Evolutionary conservation across 1,139 yeast genomes (phyloP).

Genomic region (Debaryomycetaceae sp.): DNA sequence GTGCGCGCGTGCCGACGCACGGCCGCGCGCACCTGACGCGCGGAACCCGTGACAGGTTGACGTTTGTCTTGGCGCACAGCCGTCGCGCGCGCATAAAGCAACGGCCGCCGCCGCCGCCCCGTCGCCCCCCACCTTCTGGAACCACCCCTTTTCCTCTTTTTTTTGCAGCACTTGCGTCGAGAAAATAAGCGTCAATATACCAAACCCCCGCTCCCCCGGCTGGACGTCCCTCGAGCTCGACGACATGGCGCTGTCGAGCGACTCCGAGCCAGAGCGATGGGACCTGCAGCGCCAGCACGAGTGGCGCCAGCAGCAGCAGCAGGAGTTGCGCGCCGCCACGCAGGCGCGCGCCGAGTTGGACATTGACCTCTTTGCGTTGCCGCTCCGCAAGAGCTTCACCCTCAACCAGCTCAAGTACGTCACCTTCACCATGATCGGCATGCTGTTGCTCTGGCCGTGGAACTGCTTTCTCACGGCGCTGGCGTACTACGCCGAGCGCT

Average conservation of each 20-base stretch:
- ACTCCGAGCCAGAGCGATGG: constrained; percentile 9
- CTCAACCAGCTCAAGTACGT: constrained; percentile 48
- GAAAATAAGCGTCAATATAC: too few species aligned
- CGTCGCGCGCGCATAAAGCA: too few species aligned
- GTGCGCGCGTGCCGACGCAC: too few species aligned
- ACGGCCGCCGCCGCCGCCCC: too few species aligned
- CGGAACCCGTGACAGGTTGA: too few species aligned
- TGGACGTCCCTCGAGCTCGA: constrained; percentile 12
- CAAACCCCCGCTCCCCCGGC: too few species aligned
- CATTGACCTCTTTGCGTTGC: constrained; percentile 10
- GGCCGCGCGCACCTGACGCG: too few species aligned
- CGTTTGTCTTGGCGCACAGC: too few species aligned
- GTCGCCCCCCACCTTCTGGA: too few species aligned
- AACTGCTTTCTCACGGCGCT: constrained; percentile 86
- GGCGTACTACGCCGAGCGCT: constrained; percentile 69
- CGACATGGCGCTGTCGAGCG: constrained; percentile 16
- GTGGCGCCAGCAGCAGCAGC: background rate
- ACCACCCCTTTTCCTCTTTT: too few species aligned
- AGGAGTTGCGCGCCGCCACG: constrained; percentile 2
- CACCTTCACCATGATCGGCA: constrained; percentile 67
- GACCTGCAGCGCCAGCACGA: background rate
- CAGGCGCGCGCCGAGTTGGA: constrained; percentile 7
- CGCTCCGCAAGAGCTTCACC: constrained; percentile 14
- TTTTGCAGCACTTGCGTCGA: too few species aligned
- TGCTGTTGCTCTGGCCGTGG: constrained; percentile 94